Evolutionary conservation across 208 protist genomes (phyloP).

Genomic region (Naegleria gruberi): DNA sequence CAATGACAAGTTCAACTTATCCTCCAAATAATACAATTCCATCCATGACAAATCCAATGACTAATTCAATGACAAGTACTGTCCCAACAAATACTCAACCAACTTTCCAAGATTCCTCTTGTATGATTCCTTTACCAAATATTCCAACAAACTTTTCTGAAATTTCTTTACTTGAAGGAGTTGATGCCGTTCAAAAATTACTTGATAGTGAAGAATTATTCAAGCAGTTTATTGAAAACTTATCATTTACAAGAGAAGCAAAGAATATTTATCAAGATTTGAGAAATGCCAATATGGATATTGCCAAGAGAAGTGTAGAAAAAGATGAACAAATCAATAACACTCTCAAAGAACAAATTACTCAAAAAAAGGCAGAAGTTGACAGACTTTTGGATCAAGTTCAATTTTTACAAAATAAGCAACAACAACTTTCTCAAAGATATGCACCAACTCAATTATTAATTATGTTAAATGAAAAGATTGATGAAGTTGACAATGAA

Average conservation of each 20-base stretch:
- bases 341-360: neutral
- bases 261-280: constrained; percentile 12
- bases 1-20: neutral
- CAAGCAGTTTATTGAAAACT: neutral
- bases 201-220: neutral
- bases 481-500: neutral
- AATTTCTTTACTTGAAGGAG: neutral
- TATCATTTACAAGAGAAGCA: neutral
- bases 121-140: neutral
- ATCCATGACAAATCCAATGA: neutral
- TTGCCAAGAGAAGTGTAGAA: neutral
- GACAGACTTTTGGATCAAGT: neutral
- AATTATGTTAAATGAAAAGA: neutral
- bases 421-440: neutral
- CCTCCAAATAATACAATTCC: neutral
- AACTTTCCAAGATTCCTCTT: neutral
- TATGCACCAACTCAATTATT: neutral
- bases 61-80: neutral
- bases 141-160: neutral
- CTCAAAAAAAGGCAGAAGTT: neutral
- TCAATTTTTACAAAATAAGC: neutral
- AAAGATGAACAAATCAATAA: neutral
- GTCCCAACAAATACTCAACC: no score
- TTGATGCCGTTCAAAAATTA: neutral
- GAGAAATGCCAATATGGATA: neutral